Evolutionary conservation across 352 stramenopile genomes (phyloP), one percentile per base, ranked within the genome.

Genomic region (Peronospora belbahrii): DNA sequence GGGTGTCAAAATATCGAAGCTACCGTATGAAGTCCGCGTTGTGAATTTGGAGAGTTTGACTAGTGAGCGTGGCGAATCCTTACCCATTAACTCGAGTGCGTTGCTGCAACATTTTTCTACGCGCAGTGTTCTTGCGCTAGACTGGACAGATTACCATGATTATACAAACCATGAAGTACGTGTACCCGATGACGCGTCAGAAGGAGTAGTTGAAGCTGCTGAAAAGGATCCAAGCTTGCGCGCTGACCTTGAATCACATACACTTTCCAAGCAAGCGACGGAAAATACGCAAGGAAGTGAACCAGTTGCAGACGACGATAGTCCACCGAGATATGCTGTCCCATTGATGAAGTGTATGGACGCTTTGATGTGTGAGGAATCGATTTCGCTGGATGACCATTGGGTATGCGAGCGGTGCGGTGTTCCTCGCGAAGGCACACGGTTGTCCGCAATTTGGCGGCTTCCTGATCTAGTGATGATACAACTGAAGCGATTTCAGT

Each of bases 401-500:
- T 93, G 81, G 81, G 65, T 76, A 4, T 93, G 81, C 33, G 76
- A 89, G 24, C 56, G 56, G 2, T 93, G 81, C 32, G 68, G 66
- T n/a, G 59, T 77, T 9, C 66, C 70, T n/a, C 71, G 75, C 7
- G 70, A 70, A 34, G 76, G 81, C 9, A 62, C 65, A 6, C 71
- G 78, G 10, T 54, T 66, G 8, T 83, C 71, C 4, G 76, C 83
- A 27, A 67, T 94, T 6, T 89, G 74, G 76, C 65, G 70, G 1
- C 46, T 88, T 4, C 83, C 83, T 13, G 78, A 91, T 42, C 54
- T 94, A 23, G 74, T 94, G 9, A 91, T 94, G 76, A 70, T 94
- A 30, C 83, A 94, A 46, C 62, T 94, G n/a, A 92, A 94, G 50
- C 79, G 83, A 18, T 94, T 94, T 41, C 76, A 92, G 56, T 92